Percentiles rank a stretch among this genome's conserved stretches.
Evolutionary conservation across 2,329 filamentous ascomycete species (phyloP).

Genomic region (Aspergillus proliferans): DNA sequence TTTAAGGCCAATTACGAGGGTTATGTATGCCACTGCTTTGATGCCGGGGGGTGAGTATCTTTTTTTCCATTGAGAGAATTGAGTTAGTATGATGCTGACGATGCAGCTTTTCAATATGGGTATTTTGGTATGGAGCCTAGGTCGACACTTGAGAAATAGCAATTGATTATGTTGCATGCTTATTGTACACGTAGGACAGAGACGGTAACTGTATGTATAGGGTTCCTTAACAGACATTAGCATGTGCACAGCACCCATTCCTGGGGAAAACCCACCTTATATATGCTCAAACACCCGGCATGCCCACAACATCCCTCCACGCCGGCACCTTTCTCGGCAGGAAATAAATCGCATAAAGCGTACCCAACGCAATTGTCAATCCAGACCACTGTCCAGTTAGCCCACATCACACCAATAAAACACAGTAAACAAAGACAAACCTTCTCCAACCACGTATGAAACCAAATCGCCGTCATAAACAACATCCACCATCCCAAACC

Average conservation of each 20-base stretch:
- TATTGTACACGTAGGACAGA: too few species aligned
- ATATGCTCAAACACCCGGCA: constrained; percentile 30
- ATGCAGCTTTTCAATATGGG: constrained; percentile 27
- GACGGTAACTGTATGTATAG: too few species aligned
- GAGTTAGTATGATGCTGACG: neutral
- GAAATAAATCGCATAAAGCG: constrained; percentile 48
- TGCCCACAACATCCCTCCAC: constrained; percentile 43
- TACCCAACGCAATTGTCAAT: constrained; percentile 41
- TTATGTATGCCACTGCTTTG: constrained; percentile 54
- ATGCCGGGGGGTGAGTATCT: constrained; percentile 48
- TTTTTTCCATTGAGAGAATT: too few species aligned
- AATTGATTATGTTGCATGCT: neutral
- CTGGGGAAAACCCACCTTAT: neutral
- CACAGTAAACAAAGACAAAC: constrained; percentile 26
- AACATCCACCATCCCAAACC: constrained; percentile 87
- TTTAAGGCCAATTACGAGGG: constrained; percentile 49
- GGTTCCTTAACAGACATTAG: neutral
- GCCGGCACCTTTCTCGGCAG: constrained; percentile 40
- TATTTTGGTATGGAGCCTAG: constrained; percentile 33
- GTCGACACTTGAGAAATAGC: neutral
- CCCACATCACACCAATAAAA: constrained; percentile 3
- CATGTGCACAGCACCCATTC: neutral
- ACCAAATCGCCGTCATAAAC: constrained; percentile 96
- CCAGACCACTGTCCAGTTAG: constrained; percentile 42
- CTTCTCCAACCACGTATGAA: constrained; percentile 99